Percentiles rank a stretch among this genome's conserved stretches.
Evolutionary conservation across 352 stramenopile species (phyloP).

Genomic region (Phytopythium delawarense): DNA sequence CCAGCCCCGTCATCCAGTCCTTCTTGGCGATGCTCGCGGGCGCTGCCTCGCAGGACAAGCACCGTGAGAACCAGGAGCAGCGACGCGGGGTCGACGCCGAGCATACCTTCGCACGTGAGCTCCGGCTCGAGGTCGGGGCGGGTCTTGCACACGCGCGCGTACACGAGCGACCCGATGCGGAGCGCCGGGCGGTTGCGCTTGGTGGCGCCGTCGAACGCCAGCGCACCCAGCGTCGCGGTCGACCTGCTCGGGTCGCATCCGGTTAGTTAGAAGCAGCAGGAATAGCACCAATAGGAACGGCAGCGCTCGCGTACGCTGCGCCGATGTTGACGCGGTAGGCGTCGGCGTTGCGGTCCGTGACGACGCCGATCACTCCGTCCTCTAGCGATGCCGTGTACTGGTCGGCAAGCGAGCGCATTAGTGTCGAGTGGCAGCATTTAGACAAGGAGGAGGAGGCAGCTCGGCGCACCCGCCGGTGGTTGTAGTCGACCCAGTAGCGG

Average conservation of each 20-base stretch:
- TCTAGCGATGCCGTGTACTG: constrained; percentile 76
- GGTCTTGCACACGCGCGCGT: constrained; percentile 90
- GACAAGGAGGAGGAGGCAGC: too few relatives aligned
- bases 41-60: constrained; percentile 28
- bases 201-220: constrained; percentile 97
- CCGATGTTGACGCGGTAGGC: constrained; percentile 95
- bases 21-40: constrained; percentile 88
- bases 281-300: neutral
- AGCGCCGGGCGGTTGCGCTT: constrained; percentile 96
- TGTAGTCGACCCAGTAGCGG: constrained; percentile 88
- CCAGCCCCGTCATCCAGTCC: constrained; percentile 98
- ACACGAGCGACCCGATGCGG: constrained; percentile 91
- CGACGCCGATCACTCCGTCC: constrained; percentile 93
- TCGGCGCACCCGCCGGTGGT: constrained; percentile 69
- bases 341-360: constrained; percentile 92
- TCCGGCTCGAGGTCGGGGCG: constrained; percentile 90
- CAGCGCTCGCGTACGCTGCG: constrained; percentile 53
- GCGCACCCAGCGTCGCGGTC: constrained; percentile 53
- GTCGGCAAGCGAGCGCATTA: neutral
- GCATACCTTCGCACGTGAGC: constrained; percentile 91
- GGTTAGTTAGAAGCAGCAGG: neutral
- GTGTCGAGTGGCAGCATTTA: neutral
- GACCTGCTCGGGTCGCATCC: constrained; percentile 29
- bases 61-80: neutral
- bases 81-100: neutral